phyloP scores from a whole-genome alignment of 805 yeast species.

The Saccharomycopsis capsularis region DNA sequence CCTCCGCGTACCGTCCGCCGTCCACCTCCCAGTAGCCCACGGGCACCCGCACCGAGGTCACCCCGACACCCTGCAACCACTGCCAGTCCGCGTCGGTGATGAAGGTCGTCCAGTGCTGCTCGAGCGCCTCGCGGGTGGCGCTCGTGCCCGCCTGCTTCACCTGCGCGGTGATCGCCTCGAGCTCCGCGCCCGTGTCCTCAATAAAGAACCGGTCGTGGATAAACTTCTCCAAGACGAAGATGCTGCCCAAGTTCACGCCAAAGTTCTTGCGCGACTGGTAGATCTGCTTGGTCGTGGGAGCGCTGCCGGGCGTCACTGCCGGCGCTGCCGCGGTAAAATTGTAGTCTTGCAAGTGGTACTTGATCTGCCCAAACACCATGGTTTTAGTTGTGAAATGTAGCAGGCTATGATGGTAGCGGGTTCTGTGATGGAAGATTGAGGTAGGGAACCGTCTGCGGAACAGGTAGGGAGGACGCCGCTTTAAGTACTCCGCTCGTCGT shows the following conservation, averaged over 20 bases:
- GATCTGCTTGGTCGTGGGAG: constrained; percentile 40
- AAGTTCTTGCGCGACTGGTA: constrained; percentile 55
- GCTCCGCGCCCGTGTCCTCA: constrained; percentile 57
- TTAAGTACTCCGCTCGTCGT: too few relatives aligned
- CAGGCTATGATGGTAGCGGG: background rate
- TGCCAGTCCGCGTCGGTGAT: constrained; percentile 69
- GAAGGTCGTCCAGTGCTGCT: constrained; percentile 60
- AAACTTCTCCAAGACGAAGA: constrained; percentile 77
- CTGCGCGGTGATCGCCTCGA: constrained; percentile 56
- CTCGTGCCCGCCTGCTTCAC: constrained; percentile 45
- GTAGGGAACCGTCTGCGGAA: too few relatives aligned
- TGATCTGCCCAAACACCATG: constrained; percentile 6
- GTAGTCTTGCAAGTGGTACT: constrained; percentile 14
- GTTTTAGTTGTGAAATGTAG: background rate
- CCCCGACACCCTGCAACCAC: constrained; percentile 57
- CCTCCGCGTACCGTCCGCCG: constrained; percentile 49
- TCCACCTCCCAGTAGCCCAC: constrained; percentile 87
- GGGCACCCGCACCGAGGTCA: constrained; percentile 81
- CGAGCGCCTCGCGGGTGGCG: constrained; percentile 46
- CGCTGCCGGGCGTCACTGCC: constrained; percentile 14
- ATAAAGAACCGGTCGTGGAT: constrained; percentile 58
- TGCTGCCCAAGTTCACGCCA: constrained; percentile 82
- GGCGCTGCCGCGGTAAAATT: constrained; percentile 12
- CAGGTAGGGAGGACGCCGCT: too few relatives aligned
- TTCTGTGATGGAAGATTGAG: too few relatives aligned